phyloP scores from a whole-genome alignment of 768 basidiomycete genomes.

The Dioszegia crocea region DNA sequence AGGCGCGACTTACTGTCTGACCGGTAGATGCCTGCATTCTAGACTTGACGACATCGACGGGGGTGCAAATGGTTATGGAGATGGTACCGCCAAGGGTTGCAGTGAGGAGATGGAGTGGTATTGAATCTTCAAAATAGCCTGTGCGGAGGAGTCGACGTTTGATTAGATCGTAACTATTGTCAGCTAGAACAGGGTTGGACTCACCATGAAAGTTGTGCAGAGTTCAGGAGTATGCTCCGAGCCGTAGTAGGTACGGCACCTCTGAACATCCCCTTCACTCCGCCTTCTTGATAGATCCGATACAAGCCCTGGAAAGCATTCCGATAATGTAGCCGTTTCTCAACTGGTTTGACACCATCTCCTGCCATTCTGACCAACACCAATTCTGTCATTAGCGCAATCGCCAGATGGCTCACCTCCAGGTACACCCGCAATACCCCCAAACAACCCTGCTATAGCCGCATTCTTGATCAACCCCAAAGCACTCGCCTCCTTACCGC shows the following conservation, averaged over 20 bases:
- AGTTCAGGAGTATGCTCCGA: conserved; percentile 22
- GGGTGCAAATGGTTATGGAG: conserved; percentile 15
- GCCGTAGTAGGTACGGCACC: conserved; percentile 11
- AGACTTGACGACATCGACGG: conserved; percentile 27
- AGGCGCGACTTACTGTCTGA: conserved; percentile 8
- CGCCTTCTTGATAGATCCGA: conserved; percentile 18
- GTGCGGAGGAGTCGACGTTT: conserved; percentile 13
- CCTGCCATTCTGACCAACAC: conserved; percentile 23
- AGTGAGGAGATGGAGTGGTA: conserved; percentile 19
- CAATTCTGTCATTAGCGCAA: conserved; percentile 9
- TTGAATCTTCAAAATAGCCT: conserved; percentile 13
- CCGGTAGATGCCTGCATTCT: conserved; percentile 15
- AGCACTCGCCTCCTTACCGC: not conserved
- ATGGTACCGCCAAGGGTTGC: conserved; percentile 21
- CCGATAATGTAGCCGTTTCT: conserved; percentile 13
- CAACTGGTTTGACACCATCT: conserved; percentile 19
- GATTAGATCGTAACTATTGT: conserved; percentile 23
- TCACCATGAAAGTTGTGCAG: conserved; percentile 17
- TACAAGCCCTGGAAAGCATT: conserved; percentile 19
- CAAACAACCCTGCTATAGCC: conserved; percentile 19
- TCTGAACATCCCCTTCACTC: conserved; percentile 16
- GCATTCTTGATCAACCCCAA: conserved; percentile 14
- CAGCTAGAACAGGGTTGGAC: not conserved
- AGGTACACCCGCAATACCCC: conserved; percentile 20
- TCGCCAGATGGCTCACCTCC: conserved; percentile 8